phyloP scores from a whole-genome alignment of 768 basidiomycete genomes.

The Tylopilus rubrobrunneus region DNA sequence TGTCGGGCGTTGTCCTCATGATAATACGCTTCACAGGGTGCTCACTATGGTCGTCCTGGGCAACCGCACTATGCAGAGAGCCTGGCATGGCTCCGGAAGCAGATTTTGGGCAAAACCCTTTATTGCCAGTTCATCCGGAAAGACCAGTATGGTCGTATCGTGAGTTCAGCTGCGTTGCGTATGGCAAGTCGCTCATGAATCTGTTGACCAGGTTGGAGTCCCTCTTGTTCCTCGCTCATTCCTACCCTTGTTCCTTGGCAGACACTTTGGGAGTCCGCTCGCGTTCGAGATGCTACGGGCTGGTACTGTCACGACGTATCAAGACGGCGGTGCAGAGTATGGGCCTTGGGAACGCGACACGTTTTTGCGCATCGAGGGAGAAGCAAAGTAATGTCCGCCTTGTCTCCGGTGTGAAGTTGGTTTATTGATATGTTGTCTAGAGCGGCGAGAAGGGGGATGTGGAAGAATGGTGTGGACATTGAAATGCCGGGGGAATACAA shows the following conservation, averaged over 20 bases:
- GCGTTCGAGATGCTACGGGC: constrained; percentile 74
- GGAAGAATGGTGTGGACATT: constrained; percentile 48
- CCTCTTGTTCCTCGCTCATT: constrained; percentile 49
- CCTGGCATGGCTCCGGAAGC: constrained; percentile 61
- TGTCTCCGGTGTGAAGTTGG: neutral
- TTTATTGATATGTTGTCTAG: constrained; percentile 33
- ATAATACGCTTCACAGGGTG: constrained; percentile 39
- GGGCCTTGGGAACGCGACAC: constrained; percentile 63
- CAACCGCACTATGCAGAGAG: constrained; percentile 78
- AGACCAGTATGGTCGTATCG: constrained; percentile 84
- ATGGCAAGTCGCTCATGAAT: neutral
- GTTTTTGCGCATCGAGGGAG: constrained; percentile 57
- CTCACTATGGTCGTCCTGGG: constrained; percentile 78
- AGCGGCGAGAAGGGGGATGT: constrained; percentile 66
- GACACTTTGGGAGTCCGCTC: constrained; percentile 41
- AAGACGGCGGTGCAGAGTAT: constrained; percentile 76
- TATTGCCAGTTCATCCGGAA: constrained; percentile 68
- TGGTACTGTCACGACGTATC: constrained; percentile 75
- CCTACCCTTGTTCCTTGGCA: constrained; percentile 46
- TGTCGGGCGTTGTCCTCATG: neutral
- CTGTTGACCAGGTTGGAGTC: constrained; percentile 58
- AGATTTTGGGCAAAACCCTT: constrained; percentile 54
- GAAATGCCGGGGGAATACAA: constrained; percentile 85
- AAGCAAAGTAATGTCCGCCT: constrained; percentile 53
- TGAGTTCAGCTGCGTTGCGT: constrained; percentile 34